Evolutionary conservation across 2,329 filamentous ascomycete genomes (phyloP).

Genomic region (Nothophaeocryptopus gaeumannii): DNA sequence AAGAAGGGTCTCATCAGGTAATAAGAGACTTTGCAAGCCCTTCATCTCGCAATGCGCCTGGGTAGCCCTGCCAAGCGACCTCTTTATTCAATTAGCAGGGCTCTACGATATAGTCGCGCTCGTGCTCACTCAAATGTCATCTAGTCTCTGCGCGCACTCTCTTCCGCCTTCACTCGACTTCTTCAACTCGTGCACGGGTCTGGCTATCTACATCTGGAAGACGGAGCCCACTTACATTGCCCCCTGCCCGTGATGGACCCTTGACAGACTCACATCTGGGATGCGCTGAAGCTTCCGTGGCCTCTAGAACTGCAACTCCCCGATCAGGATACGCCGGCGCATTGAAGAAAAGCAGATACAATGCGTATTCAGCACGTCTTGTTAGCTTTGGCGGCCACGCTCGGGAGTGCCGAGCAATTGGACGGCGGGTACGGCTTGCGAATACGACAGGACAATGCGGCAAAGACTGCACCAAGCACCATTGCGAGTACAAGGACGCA

Average conservation of each 20-base stretch:
- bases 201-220: constrained; percentile 6
- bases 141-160: constrained; percentile 2
- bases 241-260: background rate
- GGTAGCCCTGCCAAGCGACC: constrained; percentile 4
- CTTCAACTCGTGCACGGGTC: background rate
- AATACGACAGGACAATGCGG: constrained; percentile 6
- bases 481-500: constrained; percentile 1
- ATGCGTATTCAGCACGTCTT: constrained; percentile 8
- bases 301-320: too few species aligned
- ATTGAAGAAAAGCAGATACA: background rate
- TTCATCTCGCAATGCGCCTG: constrained; percentile 10
- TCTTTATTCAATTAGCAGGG: constrained; percentile 6
- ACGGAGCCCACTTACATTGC: constrained; percentile 8
- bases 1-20: too few species aligned
- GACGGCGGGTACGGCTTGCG: constrained; percentile 2
- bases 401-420: constrained; percentile 11
- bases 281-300: constrained; percentile 6
- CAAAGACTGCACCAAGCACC: constrained; percentile 4
- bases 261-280: background rate
- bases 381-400: constrained; percentile 5
- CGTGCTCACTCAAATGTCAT: constrained; percentile 2
- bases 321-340: background rate
- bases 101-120: constrained; percentile 7
- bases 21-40: background rate
- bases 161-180: background rate